These are phyloP conservation scores for Verticillium nubilum DNA, from an alignment of 2,329 filamentous ascomycete species.

Conservation along the genomic window DNA sequence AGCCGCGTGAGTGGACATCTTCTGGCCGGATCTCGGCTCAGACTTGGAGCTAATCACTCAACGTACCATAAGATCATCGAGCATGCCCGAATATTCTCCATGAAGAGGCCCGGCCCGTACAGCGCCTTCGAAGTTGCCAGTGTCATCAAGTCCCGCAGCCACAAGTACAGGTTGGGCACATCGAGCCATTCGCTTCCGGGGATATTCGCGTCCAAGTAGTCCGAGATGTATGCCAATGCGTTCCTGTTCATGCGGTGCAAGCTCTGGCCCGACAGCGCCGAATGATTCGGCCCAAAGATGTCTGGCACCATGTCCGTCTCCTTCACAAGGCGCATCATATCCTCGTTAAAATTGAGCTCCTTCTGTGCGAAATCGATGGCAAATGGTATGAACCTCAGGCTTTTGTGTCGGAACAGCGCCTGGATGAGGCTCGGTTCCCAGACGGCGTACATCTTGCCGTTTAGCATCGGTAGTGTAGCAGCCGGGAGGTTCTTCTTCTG, in stretches of 20 bases:
- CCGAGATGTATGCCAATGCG: constrained; percentile 27
- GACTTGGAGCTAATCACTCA: background rate
- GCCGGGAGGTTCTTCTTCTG: constrained; percentile 23
- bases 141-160: constrained; percentile 30
- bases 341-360: constrained; percentile 27
- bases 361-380: constrained; percentile 28
- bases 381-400: constrained; percentile 39
- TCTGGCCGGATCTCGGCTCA: background rate
- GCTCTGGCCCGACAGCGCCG: constrained; percentile 14
- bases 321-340: constrained; percentile 17
- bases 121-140: constrained; percentile 29
- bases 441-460: constrained; percentile 37
- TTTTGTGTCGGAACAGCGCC: constrained; percentile 32
- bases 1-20: background rate
- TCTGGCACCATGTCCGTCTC: constrained; percentile 29
- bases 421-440: constrained; percentile 33
- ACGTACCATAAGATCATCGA: constrained; percentile 25
- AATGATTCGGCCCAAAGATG: constrained; percentile 16
- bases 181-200: constrained; percentile 12
- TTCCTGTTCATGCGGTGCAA: constrained; percentile 27
- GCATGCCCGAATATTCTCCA: constrained; percentile 33
- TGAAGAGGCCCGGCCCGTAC: constrained; percentile 37
- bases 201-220: constrained; percentile 18
- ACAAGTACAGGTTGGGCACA: constrained; percentile 27
- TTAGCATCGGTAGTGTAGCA: constrained; percentile 38